Evolutionary conservation across 106 monocot genomes (phyloP).

Genomic region (Dendrobium nobile): DNA sequence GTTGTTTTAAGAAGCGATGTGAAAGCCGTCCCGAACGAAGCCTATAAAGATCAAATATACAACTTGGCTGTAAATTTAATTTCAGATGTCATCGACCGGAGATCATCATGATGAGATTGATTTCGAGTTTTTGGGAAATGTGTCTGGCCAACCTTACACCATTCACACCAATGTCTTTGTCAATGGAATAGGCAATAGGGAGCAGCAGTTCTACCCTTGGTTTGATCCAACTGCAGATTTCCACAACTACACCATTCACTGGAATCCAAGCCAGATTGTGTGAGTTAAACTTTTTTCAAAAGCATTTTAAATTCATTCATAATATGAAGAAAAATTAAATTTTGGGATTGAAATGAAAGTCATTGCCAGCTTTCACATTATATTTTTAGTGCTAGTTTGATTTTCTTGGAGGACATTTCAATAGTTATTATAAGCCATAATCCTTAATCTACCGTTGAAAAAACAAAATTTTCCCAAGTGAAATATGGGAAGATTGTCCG

Average conservation of each 20-base stretch:
- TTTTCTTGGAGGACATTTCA: too few relatives aligned
- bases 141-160: slow-evolving; percentile 58
- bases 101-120: slow-evolving; percentile 65
- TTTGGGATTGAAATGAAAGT: background rate
- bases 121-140: slow-evolving; percentile 74
- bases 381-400: too few relatives aligned
- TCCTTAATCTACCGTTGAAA: too few relatives aligned
- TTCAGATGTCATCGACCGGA: slow-evolving; percentile 44
- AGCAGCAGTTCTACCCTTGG: slow-evolving; percentile 73
- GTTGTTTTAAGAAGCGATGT: too few relatives aligned
- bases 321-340: background rate
- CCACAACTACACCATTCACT: slow-evolving; percentile 81
- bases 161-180: slow-evolving; percentile 66
- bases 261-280: slow-evolving; percentile 54
- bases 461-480: too few relatives aligned
- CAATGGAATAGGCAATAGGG: slow-evolving; percentile 47
- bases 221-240: slow-evolving; percentile 65
- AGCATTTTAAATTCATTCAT: background rate
- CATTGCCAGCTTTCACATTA: too few relatives aligned
- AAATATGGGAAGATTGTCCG: too few relatives aligned
- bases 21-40: too few relatives aligned
- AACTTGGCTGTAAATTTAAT: background rate
- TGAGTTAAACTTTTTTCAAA: background rate
- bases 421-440: too few relatives aligned
- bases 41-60: background rate